Evolutionary conservation across 345 rosid species (phyloP).

Genomic region (Orychophragmus violaceus): DNA sequence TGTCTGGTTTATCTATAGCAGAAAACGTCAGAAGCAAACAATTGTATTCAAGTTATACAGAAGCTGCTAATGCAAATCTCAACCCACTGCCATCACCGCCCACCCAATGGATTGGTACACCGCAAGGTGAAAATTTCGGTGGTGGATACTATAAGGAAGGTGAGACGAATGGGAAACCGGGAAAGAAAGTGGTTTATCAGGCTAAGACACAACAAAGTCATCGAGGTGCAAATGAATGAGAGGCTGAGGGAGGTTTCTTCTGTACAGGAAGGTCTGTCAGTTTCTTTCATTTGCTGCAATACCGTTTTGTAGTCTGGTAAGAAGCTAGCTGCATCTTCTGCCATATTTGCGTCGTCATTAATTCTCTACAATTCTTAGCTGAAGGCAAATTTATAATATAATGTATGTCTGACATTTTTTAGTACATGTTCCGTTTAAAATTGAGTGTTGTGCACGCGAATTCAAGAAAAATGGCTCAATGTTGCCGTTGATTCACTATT

Average conservation of each 20-base stretch:
- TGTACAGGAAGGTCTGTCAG: constrained; percentile 13
- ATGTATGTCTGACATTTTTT: not conserved
- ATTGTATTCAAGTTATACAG: constrained; percentile 27
- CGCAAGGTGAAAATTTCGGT: constrained; percentile 22
- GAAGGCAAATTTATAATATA: not conserved
- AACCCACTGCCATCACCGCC: constrained; percentile 61
- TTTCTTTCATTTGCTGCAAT: constrained; percentile 6
- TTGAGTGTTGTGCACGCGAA: not conserved
- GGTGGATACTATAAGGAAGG: constrained; percentile 36
- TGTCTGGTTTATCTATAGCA: constrained; percentile 47
- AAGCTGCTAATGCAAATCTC: constrained; percentile 33
- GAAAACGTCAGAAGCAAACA: constrained; percentile 39
- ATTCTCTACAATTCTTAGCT: not conserved
- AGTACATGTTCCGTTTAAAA: not conserved
- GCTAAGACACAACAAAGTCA: constrained; percentile 37
- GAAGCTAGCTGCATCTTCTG: not conserved
- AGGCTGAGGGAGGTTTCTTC: not conserved
- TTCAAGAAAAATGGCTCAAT: not conserved
- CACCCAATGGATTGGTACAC: constrained; percentile 47
- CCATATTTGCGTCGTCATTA: not conserved
- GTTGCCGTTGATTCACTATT: not conserved
- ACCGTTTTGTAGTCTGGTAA: not conserved
- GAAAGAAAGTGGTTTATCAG: constrained; percentile 50
- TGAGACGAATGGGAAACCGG: constrained; percentile 44
- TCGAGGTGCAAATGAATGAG: constrained; percentile 18